Base-by-base conservation (phyloP, 495 filamentous ascomycete genomes). In the Xylaria longipes region DNA sequence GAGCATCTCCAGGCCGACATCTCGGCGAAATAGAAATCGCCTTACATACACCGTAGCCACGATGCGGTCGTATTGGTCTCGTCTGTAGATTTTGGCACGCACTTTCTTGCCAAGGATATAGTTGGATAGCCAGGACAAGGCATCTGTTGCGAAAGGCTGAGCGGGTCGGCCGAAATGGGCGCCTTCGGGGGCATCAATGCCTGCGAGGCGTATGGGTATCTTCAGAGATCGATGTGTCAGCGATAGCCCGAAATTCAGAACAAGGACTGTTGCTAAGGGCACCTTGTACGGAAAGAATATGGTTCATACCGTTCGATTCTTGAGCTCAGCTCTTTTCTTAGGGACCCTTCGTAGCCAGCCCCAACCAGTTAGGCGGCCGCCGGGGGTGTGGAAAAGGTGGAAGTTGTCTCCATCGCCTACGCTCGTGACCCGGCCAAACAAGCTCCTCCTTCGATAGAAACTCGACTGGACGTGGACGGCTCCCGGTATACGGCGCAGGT, bases 391-490 rank as follows among this genome's bases (percentile, higher is more conserved):
- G 79, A 91, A 99, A 11, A 99, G 79, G 64, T 94, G 89, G 79
- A 99, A 98, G 72, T 94, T 94, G 77, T 99, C 96, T 0, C 93
- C 97, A 84, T 99, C 96, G 61, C 97, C 97, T 31, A 99, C 96
- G 72, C 92, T 94, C 35, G 96, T 97, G 4, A 98, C 96, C 67
- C 84, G 86, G 9, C 96, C 96, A 73, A 95, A 90, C 62, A 98
- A 73, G 65, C 88, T 93, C 70, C 94, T 86, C 64, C 82, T 87
- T 25, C 93, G 90, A 75, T 93, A 92, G 76, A 87, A 87, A 11
- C 78, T 82, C 2, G 92, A 89, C 67, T 87, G 86, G 75, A 99
- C 94, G 73, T 92, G 84, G 7, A 84, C 81, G 27, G 92, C 89
- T 65, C 87, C 89, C 65, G 92, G 93, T 67, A 98, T 89, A 41